These are phyloP conservation scores for Lactarius akahatsu DNA, from an alignment of 768 basidiomycete genomes.

Conservation along the genomic window DNA sequence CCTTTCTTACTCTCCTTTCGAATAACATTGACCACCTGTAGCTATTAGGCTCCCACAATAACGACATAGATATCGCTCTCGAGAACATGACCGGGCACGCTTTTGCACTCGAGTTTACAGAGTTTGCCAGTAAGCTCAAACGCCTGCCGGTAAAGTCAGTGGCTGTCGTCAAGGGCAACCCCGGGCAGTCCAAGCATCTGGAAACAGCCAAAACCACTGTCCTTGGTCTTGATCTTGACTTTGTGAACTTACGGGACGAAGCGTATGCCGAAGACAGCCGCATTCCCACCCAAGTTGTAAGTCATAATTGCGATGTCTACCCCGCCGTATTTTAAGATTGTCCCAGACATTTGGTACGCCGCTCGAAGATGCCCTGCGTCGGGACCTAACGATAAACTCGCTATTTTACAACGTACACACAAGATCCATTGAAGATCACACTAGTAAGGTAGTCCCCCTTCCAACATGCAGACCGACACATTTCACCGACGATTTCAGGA, in stretches of 20 bases:
- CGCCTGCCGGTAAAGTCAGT: slow-evolving; percentile 57
- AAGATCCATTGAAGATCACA: slow-evolving; percentile 81
- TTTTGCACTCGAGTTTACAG: slow-evolving; percentile 78
- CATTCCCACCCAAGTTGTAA: slow-evolving; percentile 87
- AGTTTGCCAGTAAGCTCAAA: slow-evolving; percentile 55
- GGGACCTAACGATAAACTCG: slow-evolving; percentile 94
- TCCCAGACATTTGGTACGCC: slow-evolving; percentile 87
- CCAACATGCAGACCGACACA: not conserved
- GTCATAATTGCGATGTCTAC: not conserved
- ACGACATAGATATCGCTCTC: slow-evolving; percentile 93
- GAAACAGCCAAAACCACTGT: slow-evolving; percentile 89
- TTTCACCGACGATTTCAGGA: slow-evolving; percentile 49
- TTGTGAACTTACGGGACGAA: slow-evolving; percentile 92
- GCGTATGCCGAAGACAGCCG: slow-evolving; percentile 85
- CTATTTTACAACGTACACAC: slow-evolving; percentile 96
- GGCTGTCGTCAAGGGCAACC: slow-evolving; percentile 87
- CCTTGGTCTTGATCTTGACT: slow-evolving; percentile 81
- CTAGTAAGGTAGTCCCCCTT: slow-evolving; percentile 55
- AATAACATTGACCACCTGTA: slow-evolving; percentile 34
- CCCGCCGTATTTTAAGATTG: not conserved
- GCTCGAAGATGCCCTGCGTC: slow-evolving; percentile 80
- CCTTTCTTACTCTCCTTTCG: not conserved
- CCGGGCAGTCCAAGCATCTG: slow-evolving; percentile 96
- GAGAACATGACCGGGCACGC: slow-evolving; percentile 84
- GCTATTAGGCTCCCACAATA: slow-evolving; percentile 78